phyloP scores from a whole-genome alignment of 1,284 basidiomycete genomes.

The Pseudozyma sp. region DNA sequence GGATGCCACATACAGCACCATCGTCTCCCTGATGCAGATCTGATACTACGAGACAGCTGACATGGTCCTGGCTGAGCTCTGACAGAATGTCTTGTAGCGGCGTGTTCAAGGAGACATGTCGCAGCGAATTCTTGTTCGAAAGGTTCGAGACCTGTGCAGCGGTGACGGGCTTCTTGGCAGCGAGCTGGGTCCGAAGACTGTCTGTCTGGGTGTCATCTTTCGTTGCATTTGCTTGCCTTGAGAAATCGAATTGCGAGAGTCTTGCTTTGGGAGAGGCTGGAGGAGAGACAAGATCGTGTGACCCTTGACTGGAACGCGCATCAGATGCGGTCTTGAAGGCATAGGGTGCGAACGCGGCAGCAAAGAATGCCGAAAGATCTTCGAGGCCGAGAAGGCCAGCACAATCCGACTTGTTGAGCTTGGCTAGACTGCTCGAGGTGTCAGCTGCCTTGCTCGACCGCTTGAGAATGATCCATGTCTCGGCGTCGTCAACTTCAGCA shows the following conservation, averaged over 20 bases:
- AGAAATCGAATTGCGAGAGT: not conserved
- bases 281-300: slow-evolving; percentile 23
- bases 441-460: not conserved
- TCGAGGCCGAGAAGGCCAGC: slow-evolving; percentile 37
- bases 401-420: slow-evolving; percentile 31
- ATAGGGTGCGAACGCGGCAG: slow-evolving; percentile 35
- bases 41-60: slow-evolving; percentile 31
- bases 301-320: not conserved
- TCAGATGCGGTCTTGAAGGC: not conserved
- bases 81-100: slow-evolving; percentile 19
- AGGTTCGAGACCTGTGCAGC: slow-evolving; percentile 36
- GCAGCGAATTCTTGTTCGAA: slow-evolving; percentile 24
- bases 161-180: slow-evolving; percentile 12
- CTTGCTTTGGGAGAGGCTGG: slow-evolving; percentile 29
- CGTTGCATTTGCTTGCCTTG: not conserved
- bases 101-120: slow-evolving; percentile 21
- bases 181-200: slow-evolving; percentile 14
- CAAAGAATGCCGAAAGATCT: slow-evolving; percentile 41
- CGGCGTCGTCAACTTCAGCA: slow-evolving; percentile 20
- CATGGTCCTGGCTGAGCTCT: slow-evolving; percentile 21
- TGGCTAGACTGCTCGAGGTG: not conserved
- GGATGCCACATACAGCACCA: slow-evolving; percentile 36
- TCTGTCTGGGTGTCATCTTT: not conserved
- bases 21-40: slow-evolving; percentile 11
- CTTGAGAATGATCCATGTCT: slow-evolving; percentile 38